Percentiles rank a stretch among this genome's conserved stretches.
phyloP scores from a whole-genome alignment of 2,329 filamentous ascomycete species.

The Cordyceps cateniannulata region DNA sequence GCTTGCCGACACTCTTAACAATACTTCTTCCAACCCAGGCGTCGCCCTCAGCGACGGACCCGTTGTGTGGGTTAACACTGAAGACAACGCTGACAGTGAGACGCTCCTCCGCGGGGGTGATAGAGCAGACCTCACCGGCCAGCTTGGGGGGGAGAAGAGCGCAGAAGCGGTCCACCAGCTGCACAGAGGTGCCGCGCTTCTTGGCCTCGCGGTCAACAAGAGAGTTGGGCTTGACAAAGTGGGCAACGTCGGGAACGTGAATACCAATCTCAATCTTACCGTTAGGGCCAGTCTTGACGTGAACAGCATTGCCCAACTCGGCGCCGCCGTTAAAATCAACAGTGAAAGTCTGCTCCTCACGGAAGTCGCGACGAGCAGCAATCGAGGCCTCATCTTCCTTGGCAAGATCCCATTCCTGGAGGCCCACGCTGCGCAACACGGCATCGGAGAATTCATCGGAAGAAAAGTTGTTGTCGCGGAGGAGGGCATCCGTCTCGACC shows the following conservation, averaged over 20 bases:
- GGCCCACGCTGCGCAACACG: constrained; percentile 84
- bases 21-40: constrained; percentile 92
- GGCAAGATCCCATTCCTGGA: constrained; percentile 82
- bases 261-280: constrained; percentile 90
- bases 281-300: constrained; percentile 77
- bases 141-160: constrained; percentile 84
- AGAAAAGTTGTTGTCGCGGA: constrained; percentile 97
- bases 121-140: constrained; percentile 78
- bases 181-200: constrained; percentile 94
- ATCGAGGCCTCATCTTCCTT: constrained; percentile 74
- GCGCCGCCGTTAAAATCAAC: constrained; percentile 83
- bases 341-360: constrained; percentile 81
- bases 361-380: constrained; percentile 78
- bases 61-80: constrained; percentile 76
- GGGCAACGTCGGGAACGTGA: constrained; percentile 89
- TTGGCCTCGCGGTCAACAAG: constrained; percentile 94
- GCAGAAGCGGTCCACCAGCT: constrained; percentile 82
- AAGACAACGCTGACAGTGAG: constrained; percentile 91
- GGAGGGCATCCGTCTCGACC: constrained; percentile 93
- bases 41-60: constrained; percentile 73
- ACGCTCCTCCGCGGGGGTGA: constrained; percentile 80
- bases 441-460: constrained; percentile 97
- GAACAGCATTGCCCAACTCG: constrained; percentile 87
- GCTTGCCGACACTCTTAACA: constrained; percentile 82
- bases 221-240: constrained; percentile 95